These are phyloP conservation scores for Suillus weaverae DNA, from an alignment of 768 basidiomycete genomes.

Conservation along the genomic window DNA sequence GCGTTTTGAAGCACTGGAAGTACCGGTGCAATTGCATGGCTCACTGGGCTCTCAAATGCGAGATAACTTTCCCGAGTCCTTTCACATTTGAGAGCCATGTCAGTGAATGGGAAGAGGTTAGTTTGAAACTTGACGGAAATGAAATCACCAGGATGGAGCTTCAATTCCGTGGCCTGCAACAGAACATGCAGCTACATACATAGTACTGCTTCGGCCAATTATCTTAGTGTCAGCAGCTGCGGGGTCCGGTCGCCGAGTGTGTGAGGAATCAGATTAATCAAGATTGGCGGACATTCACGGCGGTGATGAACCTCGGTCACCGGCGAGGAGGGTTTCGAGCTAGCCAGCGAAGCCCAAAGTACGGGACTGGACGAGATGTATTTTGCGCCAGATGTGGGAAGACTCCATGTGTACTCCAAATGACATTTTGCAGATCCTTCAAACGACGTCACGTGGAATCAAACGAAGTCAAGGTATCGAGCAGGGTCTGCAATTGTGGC, in stretches of 20 bases:
- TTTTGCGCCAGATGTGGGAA: no score
- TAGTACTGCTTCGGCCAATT: no score
- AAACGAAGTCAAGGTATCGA: neutral
- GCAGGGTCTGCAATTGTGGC: slow-evolving; percentile 13
- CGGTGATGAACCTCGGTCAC: neutral
- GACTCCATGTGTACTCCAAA: neutral
- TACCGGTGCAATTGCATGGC: neutral
- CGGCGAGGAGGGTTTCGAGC: neutral
- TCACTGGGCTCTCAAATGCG: neutral
- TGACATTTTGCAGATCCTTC: neutral
- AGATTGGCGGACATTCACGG: neutral
- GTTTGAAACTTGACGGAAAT: neutral
- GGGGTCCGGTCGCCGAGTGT: no score
- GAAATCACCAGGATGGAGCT: neutral
- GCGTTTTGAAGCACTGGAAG: neutral
- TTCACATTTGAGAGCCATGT: no score
- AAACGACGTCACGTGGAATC: neutral
- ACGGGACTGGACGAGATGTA: neutral
- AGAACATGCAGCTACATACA: no score
- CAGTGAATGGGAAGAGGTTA: neutral
- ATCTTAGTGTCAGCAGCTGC: neutral
- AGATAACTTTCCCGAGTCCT: neutral
- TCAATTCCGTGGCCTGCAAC: neutral
- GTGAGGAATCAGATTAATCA: neutral
- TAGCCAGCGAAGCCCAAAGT: neutral